These are phyloP conservation scores for Neospermospora avenae DNA, from an alignment of 2,329 filamentous ascomycete species.

Conservation along the genomic window DNA sequence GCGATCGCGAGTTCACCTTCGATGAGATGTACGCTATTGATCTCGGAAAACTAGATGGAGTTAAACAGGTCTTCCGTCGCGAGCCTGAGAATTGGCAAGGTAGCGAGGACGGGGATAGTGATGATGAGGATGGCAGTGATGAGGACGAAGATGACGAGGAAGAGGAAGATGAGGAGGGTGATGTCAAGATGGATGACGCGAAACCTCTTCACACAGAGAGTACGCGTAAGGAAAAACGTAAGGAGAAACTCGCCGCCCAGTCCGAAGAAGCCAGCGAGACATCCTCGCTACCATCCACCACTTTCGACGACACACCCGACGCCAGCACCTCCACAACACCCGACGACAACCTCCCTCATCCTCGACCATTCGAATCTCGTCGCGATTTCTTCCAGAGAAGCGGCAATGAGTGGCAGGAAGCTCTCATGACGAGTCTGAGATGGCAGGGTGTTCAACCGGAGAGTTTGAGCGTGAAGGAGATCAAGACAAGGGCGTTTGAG, in stretches of 20 bases:
- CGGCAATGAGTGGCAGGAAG: constrained; percentile 84
- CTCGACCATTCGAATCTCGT: constrained; percentile 69
- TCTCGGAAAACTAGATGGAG: constrained; percentile 90
- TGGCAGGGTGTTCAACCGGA: constrained; percentile 65
- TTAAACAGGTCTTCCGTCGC: constrained; percentile 83
- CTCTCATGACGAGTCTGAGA: constrained; percentile 72
- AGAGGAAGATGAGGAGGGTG: constrained; percentile 48
- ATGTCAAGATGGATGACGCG: constrained; percentile 36
- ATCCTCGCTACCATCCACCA: constrained; percentile 43
- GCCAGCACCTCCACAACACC: constrained; percentile 16
- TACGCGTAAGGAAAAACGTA: constrained; percentile 53
- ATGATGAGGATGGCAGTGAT: constrained; percentile 52
- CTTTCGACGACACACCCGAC: constrained; percentile 52
- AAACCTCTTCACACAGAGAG: constrained; percentile 40
- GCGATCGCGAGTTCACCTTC: constrained; percentile 91
- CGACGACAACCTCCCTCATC: constrained; percentile 36
- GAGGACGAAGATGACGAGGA: constrained; percentile 47
- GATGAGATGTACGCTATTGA: constrained; percentile 93
- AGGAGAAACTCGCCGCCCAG: constrained; percentile 44
- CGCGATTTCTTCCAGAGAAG: constrained; percentile 91
- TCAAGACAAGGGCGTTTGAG: constrained; percentile 87
- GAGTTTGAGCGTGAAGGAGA: constrained; percentile 77
- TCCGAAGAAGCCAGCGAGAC: constrained; percentile 40
- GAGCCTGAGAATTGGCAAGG: constrained; percentile 84
- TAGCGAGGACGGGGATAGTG: constrained; percentile 59